Evolutionary conservation across 2,329 filamentous ascomycete species (phyloP).

Genomic region (Paecilomyces variotii): DNA sequence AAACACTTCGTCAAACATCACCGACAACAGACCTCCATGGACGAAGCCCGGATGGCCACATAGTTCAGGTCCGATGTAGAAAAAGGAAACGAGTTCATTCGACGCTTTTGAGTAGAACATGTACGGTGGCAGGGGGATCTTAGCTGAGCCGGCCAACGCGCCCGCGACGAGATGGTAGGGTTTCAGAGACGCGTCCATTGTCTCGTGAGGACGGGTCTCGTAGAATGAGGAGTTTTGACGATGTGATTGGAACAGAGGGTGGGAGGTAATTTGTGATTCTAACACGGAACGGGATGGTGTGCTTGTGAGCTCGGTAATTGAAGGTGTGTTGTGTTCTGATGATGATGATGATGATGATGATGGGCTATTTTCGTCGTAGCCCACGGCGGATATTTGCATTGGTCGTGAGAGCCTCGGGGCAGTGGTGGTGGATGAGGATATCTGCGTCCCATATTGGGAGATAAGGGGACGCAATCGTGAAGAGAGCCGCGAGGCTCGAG

Average conservation of each 20-base stretch:
- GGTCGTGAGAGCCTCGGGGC: neutral
- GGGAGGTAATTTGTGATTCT: conserved; percentile 28
- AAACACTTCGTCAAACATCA: conserved; percentile 31
- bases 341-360: neutral
- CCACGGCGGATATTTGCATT: neutral
- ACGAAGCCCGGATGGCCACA: conserved; percentile 29
- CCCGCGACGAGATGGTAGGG: conserved; percentile 71
- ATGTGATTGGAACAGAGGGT: conserved; percentile 61
- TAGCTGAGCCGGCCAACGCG: conserved; percentile 62
- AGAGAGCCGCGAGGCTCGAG: neutral
- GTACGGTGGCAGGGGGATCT: conserved; percentile 69
- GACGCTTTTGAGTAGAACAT: conserved; percentile 17
- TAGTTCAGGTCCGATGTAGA: conserved; percentile 25
- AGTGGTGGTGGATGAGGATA: neutral
- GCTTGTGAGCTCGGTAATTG: neutral
- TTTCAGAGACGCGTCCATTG: conserved; percentile 63
- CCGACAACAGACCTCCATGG: conserved; percentile 26
- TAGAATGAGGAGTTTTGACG: conserved; percentile 56
- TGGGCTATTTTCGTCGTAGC: neutral
- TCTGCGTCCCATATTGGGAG: neutral
- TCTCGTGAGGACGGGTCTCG: conserved; percentile 75
- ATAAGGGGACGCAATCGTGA: neutral
- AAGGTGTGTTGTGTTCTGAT: neutral
- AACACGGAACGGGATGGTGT: neutral
- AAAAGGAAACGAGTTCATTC: conserved; percentile 18